These are phyloP conservation scores for Colletotrichum siamense DNA, from an alignment of 2,329 filamentous ascomycete genomes.

Conservation along the genomic window DNA sequence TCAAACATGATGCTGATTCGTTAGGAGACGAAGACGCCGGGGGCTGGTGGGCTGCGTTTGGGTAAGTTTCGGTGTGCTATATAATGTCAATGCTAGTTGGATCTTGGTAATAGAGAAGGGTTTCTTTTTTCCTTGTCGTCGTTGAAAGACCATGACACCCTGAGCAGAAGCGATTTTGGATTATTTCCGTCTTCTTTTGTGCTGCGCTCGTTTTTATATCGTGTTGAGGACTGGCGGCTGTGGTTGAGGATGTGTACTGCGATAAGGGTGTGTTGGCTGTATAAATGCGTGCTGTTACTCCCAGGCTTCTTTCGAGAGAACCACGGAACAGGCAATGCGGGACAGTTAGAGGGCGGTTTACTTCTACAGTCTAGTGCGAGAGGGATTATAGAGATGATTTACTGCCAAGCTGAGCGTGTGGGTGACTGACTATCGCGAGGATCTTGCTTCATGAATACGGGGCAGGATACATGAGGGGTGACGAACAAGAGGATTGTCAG, in stretches of 20 bases:
- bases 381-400: background rate
- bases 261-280: background rate
- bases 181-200: too few species aligned
- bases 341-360: background rate
- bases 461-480: background rate
- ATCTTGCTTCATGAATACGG: background rate
- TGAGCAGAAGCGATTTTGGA: too few species aligned
- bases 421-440: background rate
- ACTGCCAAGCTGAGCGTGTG: background rate
- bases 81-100: too few species aligned
- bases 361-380: background rate
- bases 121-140: too few species aligned
- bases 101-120: too few species aligned
- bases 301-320: background rate
- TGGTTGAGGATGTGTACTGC: background rate
- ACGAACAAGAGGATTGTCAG: background rate
- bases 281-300: background rate
- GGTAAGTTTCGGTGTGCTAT: too few species aligned
- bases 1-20: too few species aligned
- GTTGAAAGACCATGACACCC: too few species aligned
- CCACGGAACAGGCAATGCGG: background rate
- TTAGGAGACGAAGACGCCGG: too few species aligned
- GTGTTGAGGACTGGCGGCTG: background rate
- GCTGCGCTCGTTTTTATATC: background rate
- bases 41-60: too few species aligned